Evolutionary conservation across 2,329 filamentous ascomycete species (phyloP).

Genomic region (Botrytis fabae): DNA sequence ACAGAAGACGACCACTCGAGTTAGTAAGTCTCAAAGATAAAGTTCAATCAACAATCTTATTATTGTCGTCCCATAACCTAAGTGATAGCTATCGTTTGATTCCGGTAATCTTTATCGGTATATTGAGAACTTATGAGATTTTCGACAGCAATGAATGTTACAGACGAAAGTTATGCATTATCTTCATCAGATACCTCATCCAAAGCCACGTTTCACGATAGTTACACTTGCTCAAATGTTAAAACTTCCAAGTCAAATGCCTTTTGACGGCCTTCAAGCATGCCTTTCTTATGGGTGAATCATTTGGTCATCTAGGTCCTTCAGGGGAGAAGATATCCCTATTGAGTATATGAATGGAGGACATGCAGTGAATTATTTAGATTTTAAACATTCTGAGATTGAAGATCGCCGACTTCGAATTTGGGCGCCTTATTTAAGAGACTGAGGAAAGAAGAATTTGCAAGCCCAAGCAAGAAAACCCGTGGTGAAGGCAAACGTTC

Average conservation of each 20-base stretch:
- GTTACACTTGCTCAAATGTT: too few species aligned
- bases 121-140: not conserved
- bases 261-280: too few species aligned
- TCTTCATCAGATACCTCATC: not conserved
- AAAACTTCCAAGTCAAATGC: too few species aligned
- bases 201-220: not conserved
- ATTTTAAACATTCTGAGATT: not conserved
- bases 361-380: not conserved
- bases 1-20: too few species aligned
- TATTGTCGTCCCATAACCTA: not conserved
- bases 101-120: too few species aligned
- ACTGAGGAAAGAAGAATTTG: fast-evolving
- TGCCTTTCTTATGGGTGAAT: not conserved
- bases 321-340: too few species aligned
- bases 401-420: not conserved
- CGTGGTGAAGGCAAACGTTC: too few species aligned
- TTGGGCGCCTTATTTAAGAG: not conserved
- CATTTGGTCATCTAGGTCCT: too few species aligned
- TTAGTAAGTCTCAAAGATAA: too few species aligned
- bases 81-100: too few species aligned
- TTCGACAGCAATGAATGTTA: not conserved
- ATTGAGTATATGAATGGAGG: not conserved
- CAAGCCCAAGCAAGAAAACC: too few species aligned
- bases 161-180: not conserved
- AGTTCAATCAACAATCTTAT: not conserved